Percentiles rank a stretch among this genome's conserved stretches.
phyloP scores from a whole-genome alignment of 495 filamentous ascomycete species.

The Podospora tetraspora region DNA sequence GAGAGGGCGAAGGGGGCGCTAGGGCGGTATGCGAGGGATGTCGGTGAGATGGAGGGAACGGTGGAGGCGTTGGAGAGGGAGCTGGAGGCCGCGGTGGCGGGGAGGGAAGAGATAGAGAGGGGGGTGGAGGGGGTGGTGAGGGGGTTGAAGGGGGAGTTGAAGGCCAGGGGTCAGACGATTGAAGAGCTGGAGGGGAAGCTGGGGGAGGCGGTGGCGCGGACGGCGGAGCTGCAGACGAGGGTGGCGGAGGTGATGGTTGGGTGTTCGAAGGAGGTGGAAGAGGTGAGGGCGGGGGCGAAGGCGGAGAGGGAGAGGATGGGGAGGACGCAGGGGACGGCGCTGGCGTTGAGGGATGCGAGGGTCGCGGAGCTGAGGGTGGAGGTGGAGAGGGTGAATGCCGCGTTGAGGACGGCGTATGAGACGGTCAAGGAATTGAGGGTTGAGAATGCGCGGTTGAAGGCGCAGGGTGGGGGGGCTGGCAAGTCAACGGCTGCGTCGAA shows the following conservation, averaged over 20 bases:
- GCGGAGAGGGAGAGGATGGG: slow-evolving; percentile 36
- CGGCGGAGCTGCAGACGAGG: slow-evolving; percentile 27
- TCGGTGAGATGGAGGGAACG: slow-evolving; percentile 55
- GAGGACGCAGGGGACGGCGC: slow-evolving; percentile 31
- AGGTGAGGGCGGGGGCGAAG: slow-evolving; percentile 8
- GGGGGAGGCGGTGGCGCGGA: slow-evolving; percentile 24
- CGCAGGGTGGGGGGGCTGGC: slow-evolving; percentile 14
- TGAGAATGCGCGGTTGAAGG: slow-evolving; percentile 30
- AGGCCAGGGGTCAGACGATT: slow-evolving; percentile 27
- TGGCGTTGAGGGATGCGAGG: slow-evolving; percentile 41
- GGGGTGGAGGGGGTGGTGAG: slow-evolving; percentile 13
- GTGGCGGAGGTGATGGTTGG: slow-evolving; percentile 20
- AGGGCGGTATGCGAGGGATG: slow-evolving; percentile 58
- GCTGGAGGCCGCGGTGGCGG: slow-evolving; percentile 27
- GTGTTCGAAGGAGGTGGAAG: slow-evolving; percentile 22
- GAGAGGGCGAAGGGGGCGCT: slow-evolving; percentile 58
- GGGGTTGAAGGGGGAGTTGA: slow-evolving; percentile 34
- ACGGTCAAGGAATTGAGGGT: slow-evolving; percentile 33
- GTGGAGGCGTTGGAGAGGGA: slow-evolving; percentile 56
- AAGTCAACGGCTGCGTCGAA: slow-evolving; percentile 24
- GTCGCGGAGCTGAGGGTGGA: slow-evolving; percentile 37
- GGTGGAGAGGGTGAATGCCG: slow-evolving; percentile 32
- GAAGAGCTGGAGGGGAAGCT: slow-evolving; percentile 32
- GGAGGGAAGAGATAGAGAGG: slow-evolving; percentile 6
- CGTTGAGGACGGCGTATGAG: slow-evolving; percentile 35